A percentile compares a stretch with the other conserved stretches of the same genome.
Evolutionary conservation across 2,329 filamentous ascomycete genomes (phyloP).

Genomic region (Hypoxylon rubiginosum): DNA sequence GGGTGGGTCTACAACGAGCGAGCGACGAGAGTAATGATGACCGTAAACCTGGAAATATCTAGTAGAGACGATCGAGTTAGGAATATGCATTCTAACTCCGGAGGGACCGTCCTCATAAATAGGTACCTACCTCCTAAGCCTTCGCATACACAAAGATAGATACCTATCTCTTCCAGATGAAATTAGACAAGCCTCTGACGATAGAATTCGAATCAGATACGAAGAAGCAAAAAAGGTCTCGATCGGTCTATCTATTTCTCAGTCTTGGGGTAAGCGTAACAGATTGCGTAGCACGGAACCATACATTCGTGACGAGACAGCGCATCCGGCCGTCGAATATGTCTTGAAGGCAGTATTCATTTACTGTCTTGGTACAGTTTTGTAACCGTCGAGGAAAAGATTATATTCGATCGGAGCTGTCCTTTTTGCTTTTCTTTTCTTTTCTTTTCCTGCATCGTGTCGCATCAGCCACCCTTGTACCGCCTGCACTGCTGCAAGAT

Average conservation of each 20-base stretch:
- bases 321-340: background rate
- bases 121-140: too few species aligned
- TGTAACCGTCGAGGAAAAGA: background rate
- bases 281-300: background rate
- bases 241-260: background rate
- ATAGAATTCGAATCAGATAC: too few species aligned
- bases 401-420: background rate
- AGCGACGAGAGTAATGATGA: background rate
- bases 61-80: background rate
- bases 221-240: background rate
- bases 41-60: background rate
- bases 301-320: background rate
- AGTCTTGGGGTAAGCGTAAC: background rate
- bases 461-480: background rate
- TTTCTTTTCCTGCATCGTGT: background rate
- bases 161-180: background rate
- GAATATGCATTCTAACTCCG: background rate
- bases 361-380: background rate
- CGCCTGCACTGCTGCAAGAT: background rate
- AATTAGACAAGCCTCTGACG: too few species aligned
- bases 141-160: background rate
- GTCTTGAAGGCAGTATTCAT: background rate
- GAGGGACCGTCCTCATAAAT: slow-evolving; percentile 14
- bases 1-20: slow-evolving; percentile 9
- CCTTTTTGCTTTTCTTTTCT: background rate